These are phyloP conservation scores for Colletotrichum gigasporum DNA, from an alignment of 2,329 filamentous ascomycete species.

Conservation along the genomic window DNA sequence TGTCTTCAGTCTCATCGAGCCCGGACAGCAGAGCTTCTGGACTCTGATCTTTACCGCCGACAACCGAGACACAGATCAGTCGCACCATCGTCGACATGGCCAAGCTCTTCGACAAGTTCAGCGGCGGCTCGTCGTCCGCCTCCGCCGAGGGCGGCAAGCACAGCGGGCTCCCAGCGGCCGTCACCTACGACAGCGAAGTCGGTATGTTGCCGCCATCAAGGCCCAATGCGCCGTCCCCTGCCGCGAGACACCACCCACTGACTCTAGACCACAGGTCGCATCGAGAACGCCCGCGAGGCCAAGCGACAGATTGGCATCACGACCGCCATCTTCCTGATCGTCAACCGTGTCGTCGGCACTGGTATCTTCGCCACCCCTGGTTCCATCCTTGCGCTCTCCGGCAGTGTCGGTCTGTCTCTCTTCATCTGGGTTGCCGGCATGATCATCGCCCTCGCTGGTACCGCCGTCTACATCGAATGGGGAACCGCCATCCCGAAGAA, in stretches of 20 bases:
- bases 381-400: slow-evolving; percentile 64
- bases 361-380: slow-evolving; percentile 73
- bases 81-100: slow-evolving; percentile 11
- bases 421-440: slow-evolving; percentile 72
- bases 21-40: too few species aligned
- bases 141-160: slow-evolving; percentile 4
- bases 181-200: slow-evolving; percentile 31
- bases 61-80: background rate
- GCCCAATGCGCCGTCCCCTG: too few species aligned
- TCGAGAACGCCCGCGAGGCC: slow-evolving; percentile 52
- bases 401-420: slow-evolving; percentile 69
- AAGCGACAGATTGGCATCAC: slow-evolving; percentile 65
- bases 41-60: background rate
- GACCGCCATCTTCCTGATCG: slow-evolving; percentile 67
- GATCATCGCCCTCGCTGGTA: slow-evolving; percentile 69
- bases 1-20: background rate
- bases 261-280: slow-evolving; percentile 35
- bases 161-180: background rate
- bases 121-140: slow-evolving; percentile 6
- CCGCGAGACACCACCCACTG: background rate
- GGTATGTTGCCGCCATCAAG: slow-evolving; percentile 18
- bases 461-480: slow-evolving; percentile 73
- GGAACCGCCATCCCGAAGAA: slow-evolving; percentile 72
- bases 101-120: slow-evolving; percentile 18
- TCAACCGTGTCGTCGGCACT: slow-evolving; percentile 73